A percentile compares a stretch with the other conserved stretches of the same genome.
Evolutionary conservation across 108 stramenopile genomes (phyloP).

Genomic region (Halocafeteria seosinensis): DNA sequence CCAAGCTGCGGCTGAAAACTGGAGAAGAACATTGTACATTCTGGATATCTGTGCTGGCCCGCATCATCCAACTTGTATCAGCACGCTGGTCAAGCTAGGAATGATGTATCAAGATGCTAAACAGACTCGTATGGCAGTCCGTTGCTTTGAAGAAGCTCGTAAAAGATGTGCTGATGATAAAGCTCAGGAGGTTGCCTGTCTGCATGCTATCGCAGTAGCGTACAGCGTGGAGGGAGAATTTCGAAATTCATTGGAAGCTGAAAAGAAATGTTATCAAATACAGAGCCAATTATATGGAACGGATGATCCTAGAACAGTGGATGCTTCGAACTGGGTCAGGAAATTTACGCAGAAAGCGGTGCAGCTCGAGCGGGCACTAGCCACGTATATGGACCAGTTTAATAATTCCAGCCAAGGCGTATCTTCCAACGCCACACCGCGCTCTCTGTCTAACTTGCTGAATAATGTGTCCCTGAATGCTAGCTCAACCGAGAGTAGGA

Average conservation of each 20-base stretch:
- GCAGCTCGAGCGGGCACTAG: neutral
- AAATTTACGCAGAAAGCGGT: neutral
- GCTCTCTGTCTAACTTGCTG: too few relatives aligned
- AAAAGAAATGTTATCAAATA: neutral
- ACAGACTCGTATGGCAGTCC: neutral
- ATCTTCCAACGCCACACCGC: too few relatives aligned
- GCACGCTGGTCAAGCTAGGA: conserved; percentile 58
- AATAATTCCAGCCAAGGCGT: too few relatives aligned
- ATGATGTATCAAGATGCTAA: conserved; percentile 44
- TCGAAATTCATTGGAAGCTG: neutral
- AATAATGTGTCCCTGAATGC: too few relatives aligned
- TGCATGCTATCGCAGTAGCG: neutral
- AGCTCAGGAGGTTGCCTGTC: neutral
- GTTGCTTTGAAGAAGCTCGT: neutral
- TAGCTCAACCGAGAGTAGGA: too few relatives aligned
- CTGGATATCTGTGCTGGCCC: conserved; percentile 64
- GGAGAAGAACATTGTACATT: conserved; percentile 60
- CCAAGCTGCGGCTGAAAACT: conserved; percentile 44
- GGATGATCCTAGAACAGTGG: neutral
- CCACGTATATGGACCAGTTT: too few relatives aligned
- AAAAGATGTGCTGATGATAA: neutral
- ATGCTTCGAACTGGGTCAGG: neutral
- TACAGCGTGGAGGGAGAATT: neutral
- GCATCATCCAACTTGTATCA: conserved; percentile 46
- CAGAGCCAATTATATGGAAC: neutral